A percentile compares a stretch with the other conserved stretches of the same genome.
These are phyloP conservation scores for Podaxis sp. DNA, from an alignment of 768 basidiomycete genomes.

Conservation along the genomic window DNA sequence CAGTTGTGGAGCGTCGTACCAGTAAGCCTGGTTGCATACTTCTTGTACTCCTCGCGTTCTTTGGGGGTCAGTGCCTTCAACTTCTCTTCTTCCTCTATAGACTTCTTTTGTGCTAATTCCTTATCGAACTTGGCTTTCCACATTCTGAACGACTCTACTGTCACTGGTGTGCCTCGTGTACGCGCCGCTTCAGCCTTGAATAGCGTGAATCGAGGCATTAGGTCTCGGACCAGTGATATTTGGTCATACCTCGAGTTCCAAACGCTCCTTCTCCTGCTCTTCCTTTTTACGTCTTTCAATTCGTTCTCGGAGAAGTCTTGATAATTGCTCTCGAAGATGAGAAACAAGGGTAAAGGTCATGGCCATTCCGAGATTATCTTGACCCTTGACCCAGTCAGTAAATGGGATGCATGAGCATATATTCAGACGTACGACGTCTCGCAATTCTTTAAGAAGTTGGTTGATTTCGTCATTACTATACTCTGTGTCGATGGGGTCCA, in stretches of 20 bases:
- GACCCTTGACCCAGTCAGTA: slow-evolving; percentile 44
- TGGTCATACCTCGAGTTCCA: slow-evolving; percentile 64
- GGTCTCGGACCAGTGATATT: slow-evolving; percentile 7
- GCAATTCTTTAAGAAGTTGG: slow-evolving; percentile 51
- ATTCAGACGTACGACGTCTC: slow-evolving; percentile 44
- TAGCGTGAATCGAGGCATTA: neutral
- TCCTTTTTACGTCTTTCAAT: slow-evolving; percentile 51
- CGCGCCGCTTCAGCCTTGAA: slow-evolving; percentile 79
- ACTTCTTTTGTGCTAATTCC: slow-evolving; percentile 54
- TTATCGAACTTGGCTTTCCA: slow-evolving; percentile 84
- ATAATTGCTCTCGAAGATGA: slow-evolving; percentile 75
- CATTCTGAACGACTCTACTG: slow-evolving; percentile 67
- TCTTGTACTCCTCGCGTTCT: slow-evolving; percentile 83
- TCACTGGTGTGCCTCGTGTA: slow-evolving; percentile 91
- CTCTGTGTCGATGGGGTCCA: slow-evolving; percentile 58
- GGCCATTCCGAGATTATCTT: slow-evolving; percentile 90
- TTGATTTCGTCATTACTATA: slow-evolving; percentile 55
- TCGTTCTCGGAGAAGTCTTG: slow-evolving; percentile 55
- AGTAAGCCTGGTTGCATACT: slow-evolving; percentile 50
- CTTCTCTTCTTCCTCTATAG: slow-evolving; percentile 70
- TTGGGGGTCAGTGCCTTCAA: slow-evolving; percentile 67
- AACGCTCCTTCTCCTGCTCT: slow-evolving; percentile 69
- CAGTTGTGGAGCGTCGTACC: slow-evolving; percentile 42
- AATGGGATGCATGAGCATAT: slow-evolving; percentile 2
- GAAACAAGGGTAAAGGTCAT: slow-evolving; percentile 96